Evolutionary conservation across 371 early-diverging fungal genomes (phyloP).

Genomic region (Entomophthora muscae): DNA sequence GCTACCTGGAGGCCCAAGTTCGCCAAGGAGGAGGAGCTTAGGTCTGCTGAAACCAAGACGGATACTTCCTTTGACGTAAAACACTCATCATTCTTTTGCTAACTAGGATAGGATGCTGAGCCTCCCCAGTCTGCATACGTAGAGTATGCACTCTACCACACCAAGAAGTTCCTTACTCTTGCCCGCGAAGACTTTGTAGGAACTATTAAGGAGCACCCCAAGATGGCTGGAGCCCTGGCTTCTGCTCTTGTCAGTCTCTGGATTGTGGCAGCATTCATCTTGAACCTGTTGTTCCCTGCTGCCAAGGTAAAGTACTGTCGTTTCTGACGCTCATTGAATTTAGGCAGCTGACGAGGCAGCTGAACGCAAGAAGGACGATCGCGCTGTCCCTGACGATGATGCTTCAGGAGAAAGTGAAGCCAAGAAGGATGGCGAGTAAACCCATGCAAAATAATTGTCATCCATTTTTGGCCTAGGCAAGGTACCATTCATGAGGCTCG

Average conservation of each 20-base stretch:
- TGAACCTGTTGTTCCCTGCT: background rate
- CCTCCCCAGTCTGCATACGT: background rate
- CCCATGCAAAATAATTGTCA: too few species aligned
- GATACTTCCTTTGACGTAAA: background rate
- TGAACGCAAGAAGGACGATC: background rate
- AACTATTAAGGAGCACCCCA: background rate
- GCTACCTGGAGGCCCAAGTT: slow-evolving; percentile 44
- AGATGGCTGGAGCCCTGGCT: background rate
- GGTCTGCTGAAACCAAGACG: background rate
- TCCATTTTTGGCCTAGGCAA: too few species aligned
- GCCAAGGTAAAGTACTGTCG: background rate
- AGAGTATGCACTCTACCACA: background rate
- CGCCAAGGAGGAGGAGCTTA: background rate
- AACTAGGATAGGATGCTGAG: background rate
- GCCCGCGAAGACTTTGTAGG: background rate
- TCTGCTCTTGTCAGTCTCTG: background rate
- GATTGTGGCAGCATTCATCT: background rate
- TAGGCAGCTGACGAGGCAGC: background rate
- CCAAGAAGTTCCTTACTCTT: background rate
- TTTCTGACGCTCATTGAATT: background rate
- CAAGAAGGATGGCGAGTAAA: too few species aligned
- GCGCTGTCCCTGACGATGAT: background rate
- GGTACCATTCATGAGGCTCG: too few species aligned
- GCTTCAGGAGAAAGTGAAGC: too few species aligned
- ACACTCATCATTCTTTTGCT: background rate